phyloP scores from a whole-genome alignment of 2,329 filamentous ascomycete species.

The Sporothrix pseudoabietina region DNA sequence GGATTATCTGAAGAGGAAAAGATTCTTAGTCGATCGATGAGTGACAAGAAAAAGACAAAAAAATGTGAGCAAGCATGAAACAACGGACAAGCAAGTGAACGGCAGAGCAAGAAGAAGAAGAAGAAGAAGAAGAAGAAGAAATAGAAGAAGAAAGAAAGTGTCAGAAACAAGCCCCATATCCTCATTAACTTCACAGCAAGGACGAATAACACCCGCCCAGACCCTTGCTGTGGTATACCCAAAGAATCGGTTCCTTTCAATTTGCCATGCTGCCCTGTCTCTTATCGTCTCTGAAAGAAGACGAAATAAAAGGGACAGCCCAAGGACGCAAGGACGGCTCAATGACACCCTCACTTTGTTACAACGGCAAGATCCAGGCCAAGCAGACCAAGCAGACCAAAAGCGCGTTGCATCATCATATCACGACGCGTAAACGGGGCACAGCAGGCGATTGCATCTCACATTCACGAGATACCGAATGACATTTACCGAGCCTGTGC shows the following conservation, averaged over 20 bases:
- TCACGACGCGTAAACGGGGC: constrained; percentile 17
- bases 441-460: constrained; percentile 2
- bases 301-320: not conserved
- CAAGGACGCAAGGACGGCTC: not conserved
- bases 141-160: not conserved
- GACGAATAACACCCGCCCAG: not conserved
- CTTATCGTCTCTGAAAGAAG: too few species aligned
- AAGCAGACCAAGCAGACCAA: too few species aligned
- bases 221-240: not conserved
- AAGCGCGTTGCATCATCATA: constrained; percentile 2
- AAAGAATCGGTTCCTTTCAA: constrained; percentile 19
- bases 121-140: not conserved
- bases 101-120: not conserved
- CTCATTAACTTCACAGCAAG: not conserved
- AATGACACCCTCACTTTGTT: too few species aligned
- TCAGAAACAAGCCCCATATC: not conserved
- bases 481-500: not conserved
- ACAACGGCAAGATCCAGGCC: not conserved
- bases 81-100: not conserved
- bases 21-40: constrained; percentile 1
- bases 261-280: not conserved
- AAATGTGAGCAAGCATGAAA: not conserved
- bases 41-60: not conserved
- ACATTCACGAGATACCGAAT: not conserved
- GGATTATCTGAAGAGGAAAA: not conserved